phyloP scores from a whole-genome alignment of 2,329 filamentous ascomycete species.

The Colletotrichum sp. region DNA sequence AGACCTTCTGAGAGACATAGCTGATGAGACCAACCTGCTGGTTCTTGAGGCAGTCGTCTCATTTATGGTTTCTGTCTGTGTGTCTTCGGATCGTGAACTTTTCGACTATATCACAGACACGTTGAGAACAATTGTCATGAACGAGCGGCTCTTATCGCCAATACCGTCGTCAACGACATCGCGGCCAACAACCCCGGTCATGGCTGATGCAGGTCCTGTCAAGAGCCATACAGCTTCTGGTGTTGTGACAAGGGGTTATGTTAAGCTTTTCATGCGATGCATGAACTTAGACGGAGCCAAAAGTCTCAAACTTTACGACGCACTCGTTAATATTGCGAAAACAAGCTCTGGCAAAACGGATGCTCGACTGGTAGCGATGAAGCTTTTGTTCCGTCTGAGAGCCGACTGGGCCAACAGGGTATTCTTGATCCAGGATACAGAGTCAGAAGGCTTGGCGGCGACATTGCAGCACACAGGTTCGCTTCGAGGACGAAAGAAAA shows the following conservation, averaged over 20 bases:
- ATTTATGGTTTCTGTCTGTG: constrained; percentile 69
- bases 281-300: constrained; percentile 72
- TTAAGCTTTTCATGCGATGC: constrained; percentile 77
- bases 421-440: constrained; percentile 72
- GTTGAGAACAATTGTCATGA: constrained; percentile 55
- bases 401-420: constrained; percentile 83
- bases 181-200: constrained; percentile 30
- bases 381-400: constrained; percentile 80
- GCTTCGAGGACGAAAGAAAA: constrained; percentile 54
- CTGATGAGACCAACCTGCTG: constrained; percentile 66
- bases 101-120: constrained; percentile 65
- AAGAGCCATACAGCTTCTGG: constrained; percentile 65
- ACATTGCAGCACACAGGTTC: constrained; percentile 71
- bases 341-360: constrained; percentile 67
- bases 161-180: constrained; percentile 31
- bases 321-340: constrained; percentile 68
- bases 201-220: constrained; percentile 25
- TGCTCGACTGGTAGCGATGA: constrained; percentile 76
- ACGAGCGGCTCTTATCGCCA: constrained; percentile 52
- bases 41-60: constrained; percentile 70
- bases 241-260: constrained; percentile 73
- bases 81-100: constrained; percentile 60
- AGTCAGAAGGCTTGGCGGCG: constrained; percentile 75
- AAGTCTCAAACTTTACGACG: constrained; percentile 65
- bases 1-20: constrained; percentile 65